A percentile compares a stretch with the other conserved stretches of the same genome.
Conservation (phyloP, 208 protist genomes). For the Naegleria lovaniensis region DNA sequence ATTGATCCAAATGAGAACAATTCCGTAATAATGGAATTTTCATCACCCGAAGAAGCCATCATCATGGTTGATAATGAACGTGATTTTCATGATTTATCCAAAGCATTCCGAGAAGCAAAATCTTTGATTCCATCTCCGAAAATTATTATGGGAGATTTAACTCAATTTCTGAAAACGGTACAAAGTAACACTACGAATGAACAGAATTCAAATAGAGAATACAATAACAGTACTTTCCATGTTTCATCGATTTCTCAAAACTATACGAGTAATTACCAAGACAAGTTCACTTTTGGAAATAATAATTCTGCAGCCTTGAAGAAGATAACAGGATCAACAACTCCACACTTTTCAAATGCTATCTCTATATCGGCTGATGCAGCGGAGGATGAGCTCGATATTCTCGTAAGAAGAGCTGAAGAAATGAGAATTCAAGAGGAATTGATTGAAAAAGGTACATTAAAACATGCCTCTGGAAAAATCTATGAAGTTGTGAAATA, state of each 20-base stretch:
- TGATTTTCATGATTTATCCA: background rate
- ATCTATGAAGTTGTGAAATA: conserved; percentile 23
- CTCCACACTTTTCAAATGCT: background rate
- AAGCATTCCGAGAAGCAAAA: background rate
- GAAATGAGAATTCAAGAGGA: conserved; percentile 26
- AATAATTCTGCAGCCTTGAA: background rate
- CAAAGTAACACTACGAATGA: too few species aligned
- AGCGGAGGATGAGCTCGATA: conserved; percentile 23
- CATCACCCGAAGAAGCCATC: background rate
- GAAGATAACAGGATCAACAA: background rate
- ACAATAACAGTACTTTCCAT: too few species aligned
- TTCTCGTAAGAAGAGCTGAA: conserved; percentile 16
- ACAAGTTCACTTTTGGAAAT: background rate
- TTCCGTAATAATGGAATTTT: too few species aligned
- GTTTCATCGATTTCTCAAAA: background rate
- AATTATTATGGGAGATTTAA: too few species aligned
- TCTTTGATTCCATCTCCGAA: background rate
- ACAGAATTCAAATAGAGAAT: too few species aligned
- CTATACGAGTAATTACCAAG: background rate
- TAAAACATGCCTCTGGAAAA: background rate
- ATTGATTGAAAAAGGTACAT: background rate
- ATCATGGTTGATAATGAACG: background rate
- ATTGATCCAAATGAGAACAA: too few species aligned
- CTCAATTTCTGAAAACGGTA: too few species aligned
- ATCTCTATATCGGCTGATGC: background rate